Evolutionary conservation across 495 filamentous ascomycete species (phyloP).

Genomic region (Aspergillus bertholletiae): DNA sequence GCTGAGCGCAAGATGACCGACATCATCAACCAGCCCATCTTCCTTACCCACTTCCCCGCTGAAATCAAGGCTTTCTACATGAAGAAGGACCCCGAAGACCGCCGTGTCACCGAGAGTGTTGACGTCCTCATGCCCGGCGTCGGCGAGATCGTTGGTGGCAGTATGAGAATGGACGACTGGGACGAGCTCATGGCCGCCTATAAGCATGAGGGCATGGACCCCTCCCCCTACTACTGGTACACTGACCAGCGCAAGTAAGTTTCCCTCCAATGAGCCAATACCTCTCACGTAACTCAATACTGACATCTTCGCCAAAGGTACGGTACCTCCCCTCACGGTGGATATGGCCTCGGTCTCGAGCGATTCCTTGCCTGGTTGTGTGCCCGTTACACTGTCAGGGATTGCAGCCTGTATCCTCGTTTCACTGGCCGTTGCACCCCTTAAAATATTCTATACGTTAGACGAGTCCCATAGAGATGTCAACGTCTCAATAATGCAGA

Average conservation of each 20-base stretch:
- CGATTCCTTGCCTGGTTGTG: slow-evolving; percentile 97
- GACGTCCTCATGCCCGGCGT: slow-evolving; percentile 96
- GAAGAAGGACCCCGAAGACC: slow-evolving; percentile 82
- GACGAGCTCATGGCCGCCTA: slow-evolving; percentile 91
- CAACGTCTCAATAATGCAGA: background rate
- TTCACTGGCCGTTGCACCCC: slow-evolving; percentile 94
- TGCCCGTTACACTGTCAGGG: slow-evolving; percentile 84
- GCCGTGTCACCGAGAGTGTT: slow-evolving; percentile 91
- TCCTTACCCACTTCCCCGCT: slow-evolving; percentile 94
- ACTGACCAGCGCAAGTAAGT: slow-evolving; percentile 96
- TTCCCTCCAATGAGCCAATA: background rate
- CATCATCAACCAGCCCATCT: slow-evolving; percentile 89
- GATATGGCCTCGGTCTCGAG: slow-evolving; percentile 93
- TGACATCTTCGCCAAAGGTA: slow-evolving; percentile 54
- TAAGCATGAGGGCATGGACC: slow-evolving; percentile 78
- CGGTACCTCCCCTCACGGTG: slow-evolving; percentile 89
- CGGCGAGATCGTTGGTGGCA: slow-evolving; percentile 94
- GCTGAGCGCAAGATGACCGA: slow-evolving; percentile 97
- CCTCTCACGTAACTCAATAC: slow-evolving; percentile 1
- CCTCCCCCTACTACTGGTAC: slow-evolving; percentile 96
- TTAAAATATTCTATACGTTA: slow-evolving; percentile 32
- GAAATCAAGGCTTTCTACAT: slow-evolving; percentile 99
- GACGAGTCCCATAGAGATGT: slow-evolving; percentile 9
- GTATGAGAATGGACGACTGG: slow-evolving; percentile 92
- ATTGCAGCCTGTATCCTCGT: slow-evolving; percentile 86